phyloP scores from a whole-genome alignment of 208 protist genomes.

The Trypanosoma rangeli region DNA sequence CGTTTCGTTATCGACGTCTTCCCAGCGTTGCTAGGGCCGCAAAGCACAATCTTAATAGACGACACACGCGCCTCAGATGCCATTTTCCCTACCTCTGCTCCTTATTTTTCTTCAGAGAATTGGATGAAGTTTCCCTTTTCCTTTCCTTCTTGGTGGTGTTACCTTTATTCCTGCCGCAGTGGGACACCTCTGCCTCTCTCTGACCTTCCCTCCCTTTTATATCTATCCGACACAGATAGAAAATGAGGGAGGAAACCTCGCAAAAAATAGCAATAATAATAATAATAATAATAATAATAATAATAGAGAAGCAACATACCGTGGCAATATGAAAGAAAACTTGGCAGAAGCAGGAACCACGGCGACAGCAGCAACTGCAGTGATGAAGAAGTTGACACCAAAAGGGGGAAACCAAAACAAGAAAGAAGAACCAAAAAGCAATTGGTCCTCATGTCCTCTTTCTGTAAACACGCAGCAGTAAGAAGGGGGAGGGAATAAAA shows the following conservation, averaged over 20 bases:
- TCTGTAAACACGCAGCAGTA: too few relatives aligned
- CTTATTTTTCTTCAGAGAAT: background rate
- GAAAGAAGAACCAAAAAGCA: too few relatives aligned
- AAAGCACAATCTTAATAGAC: constrained; percentile 24
- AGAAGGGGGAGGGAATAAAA: too few relatives aligned
- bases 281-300: background rate
- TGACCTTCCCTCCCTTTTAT: too few relatives aligned
- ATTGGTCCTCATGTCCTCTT: too few relatives aligned
- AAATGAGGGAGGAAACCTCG: too few relatives aligned
- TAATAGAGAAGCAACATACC: background rate
- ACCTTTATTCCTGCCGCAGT: constrained; percentile 2
- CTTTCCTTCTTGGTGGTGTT: background rate
- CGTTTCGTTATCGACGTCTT: constrained; percentile 24
- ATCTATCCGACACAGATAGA: too few relatives aligned
- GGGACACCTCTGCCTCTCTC: background rate
- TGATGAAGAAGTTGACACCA: too few relatives aligned
- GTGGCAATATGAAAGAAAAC: background rate
- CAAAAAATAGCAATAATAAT: background rate
- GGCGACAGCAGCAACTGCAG: too few relatives aligned
- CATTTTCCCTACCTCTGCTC: constrained; percentile 2
- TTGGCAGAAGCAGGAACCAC: too few relatives aligned
- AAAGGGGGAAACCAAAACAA: too few relatives aligned
- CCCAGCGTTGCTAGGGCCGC: constrained; percentile 20
- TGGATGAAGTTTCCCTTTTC: background rate
- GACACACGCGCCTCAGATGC: background rate